Evolutionary conservation across 495 filamentous ascomycete genomes (phyloP).

Genomic region (Penicillium manginii): DNA sequence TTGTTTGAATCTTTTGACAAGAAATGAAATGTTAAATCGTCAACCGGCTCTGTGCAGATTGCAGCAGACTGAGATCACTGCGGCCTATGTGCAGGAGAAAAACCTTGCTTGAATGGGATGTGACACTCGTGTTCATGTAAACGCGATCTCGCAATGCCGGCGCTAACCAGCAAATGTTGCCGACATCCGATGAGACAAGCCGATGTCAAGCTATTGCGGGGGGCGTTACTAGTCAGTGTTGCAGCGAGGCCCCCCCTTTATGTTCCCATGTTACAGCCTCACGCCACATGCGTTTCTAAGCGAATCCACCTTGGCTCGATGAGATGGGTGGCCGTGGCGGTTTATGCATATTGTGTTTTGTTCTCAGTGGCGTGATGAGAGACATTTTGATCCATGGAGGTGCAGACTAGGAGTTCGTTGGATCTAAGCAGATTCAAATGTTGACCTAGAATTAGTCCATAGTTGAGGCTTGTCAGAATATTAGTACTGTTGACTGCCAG

Average conservation of each 20-base stretch:
- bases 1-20: not conserved
- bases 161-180: constrained; percentile 6
- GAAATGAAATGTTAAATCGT: not conserved
- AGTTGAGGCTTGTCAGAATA: not conserved
- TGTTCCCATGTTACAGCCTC: not conserved
- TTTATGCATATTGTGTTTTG: too few species aligned
- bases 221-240: constrained; percentile 21
- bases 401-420: too few species aligned
- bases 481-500: not conserved
- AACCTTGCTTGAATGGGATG: too few species aligned
- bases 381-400: too few species aligned
- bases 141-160: constrained; percentile 4
- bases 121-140: not conserved
- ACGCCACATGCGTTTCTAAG: not conserved
- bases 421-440: not conserved
- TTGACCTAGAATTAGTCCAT: not conserved
- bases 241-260: constrained; percentile 3
- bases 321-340: too few species aligned
- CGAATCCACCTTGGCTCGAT: too few species aligned
- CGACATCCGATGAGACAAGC: not conserved
- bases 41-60: not conserved
- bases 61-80: not conserved
- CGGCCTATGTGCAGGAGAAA: not conserved
- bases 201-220: constrained; percentile 8
- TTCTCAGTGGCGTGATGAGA: too few species aligned